Evolutionary conservation across 805 yeast genomes (phyloP).

Genomic region (Debaryomyces tyrocola): DNA sequence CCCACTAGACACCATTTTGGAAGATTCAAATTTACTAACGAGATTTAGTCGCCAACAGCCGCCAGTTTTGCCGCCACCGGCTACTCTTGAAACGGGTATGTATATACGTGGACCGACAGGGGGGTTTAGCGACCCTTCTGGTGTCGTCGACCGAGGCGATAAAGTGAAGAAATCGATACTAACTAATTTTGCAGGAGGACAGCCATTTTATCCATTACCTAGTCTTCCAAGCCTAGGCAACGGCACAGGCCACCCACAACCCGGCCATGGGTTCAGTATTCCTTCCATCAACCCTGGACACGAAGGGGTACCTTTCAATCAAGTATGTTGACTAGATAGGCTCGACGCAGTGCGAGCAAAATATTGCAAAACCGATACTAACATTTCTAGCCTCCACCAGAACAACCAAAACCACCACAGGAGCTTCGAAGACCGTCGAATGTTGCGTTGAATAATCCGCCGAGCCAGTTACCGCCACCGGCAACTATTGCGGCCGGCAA

Average conservation of each 20-base stretch:
- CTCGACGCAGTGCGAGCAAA: background rate
- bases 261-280: constrained; percentile 48
- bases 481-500: constrained; percentile 22
- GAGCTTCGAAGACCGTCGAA: constrained; percentile 27
- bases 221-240: constrained; percentile 51
- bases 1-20: background rate
- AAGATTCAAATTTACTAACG: constrained; percentile 21
- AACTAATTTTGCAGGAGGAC: constrained; percentile 35
- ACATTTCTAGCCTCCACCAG: constrained; percentile 13
- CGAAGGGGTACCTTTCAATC: constrained; percentile 22
- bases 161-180: constrained; percentile 12
- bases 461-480: constrained; percentile 27
- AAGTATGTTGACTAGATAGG: constrained; percentile 18
- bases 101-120: constrained; percentile 7
- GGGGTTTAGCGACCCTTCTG: background rate
- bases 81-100: constrained; percentile 51
- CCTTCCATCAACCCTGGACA: constrained; percentile 45
- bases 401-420: constrained; percentile 18
- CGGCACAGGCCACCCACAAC: constrained; percentile 35
- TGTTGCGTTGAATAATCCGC: constrained; percentile 14
- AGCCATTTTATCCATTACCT: constrained; percentile 50
- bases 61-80: constrained; percentile 63
- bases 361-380: constrained; percentile 3
- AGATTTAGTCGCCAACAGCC: constrained; percentile 54
- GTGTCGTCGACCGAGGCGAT: background rate